Evolutionary conservation across 768 basidiomycete genomes (phyloP).

Genomic region (Auricularia auricula-judae): DNA sequence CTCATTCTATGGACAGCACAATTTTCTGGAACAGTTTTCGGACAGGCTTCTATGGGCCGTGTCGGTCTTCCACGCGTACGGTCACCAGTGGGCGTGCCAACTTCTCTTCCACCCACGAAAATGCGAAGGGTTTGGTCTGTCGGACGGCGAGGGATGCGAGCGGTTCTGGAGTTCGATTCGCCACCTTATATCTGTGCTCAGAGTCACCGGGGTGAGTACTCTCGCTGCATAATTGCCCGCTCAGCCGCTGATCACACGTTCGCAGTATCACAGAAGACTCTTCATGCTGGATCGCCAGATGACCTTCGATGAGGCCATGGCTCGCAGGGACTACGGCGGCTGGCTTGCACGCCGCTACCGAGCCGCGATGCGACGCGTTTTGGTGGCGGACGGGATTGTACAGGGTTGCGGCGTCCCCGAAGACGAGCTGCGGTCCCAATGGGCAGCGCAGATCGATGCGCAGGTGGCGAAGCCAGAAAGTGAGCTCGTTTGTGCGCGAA

Average conservation of each 20-base stretch:
- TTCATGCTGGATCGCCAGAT: no score
- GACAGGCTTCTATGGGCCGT: not conserved
- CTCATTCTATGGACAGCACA: not conserved
- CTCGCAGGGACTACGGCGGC: no score
- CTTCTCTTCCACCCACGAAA: slow-evolving; percentile 2
- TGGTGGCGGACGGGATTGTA: not conserved
- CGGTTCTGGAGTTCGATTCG: slow-evolving; percentile 5
- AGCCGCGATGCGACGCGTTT: not conserved
- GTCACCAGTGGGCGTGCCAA: slow-evolving; percentile 7
- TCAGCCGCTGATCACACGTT: not conserved
- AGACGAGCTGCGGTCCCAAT: not conserved
- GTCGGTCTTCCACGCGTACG: slow-evolving; percentile 4
- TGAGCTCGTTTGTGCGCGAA: not conserved
- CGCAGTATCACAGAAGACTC: no score
- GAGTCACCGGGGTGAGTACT: slow-evolving; percentile 1
- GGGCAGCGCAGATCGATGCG: not conserved
- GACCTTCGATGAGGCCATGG: no score
- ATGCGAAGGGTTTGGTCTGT: slow-evolving; percentile 2
- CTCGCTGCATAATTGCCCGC: not conserved
- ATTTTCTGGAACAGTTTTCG: not conserved
- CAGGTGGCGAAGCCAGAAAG: not conserved
- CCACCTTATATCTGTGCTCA: not conserved
- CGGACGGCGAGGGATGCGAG: slow-evolving; percentile 6
- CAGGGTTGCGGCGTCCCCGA: not conserved
- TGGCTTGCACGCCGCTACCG: no score